A percentile compares a stretch with the other conserved stretches of the same genome.
phyloP scores from a whole-genome alignment of 257 asterid genomes.

The Prunella vulgaris region DNA sequence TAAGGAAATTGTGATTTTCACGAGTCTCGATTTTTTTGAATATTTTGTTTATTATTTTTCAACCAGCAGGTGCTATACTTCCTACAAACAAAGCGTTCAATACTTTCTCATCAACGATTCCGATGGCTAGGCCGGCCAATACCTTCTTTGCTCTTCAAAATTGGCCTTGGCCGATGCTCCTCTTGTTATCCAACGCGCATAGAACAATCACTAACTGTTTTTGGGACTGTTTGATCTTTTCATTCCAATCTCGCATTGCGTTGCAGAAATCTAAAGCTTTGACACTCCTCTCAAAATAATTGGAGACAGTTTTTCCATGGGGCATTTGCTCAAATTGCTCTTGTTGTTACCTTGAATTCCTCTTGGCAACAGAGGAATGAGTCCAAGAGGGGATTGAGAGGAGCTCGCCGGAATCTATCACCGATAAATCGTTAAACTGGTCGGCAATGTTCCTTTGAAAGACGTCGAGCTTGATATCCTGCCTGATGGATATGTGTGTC shows the following conservation, averaged over 20 bases:
- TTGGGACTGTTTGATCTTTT: slow-evolving; percentile 55
- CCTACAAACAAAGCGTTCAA: slow-evolving; percentile 33
- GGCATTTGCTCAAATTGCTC: slow-evolving; percentile 27
- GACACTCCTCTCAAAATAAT: slow-evolving; percentile 59
- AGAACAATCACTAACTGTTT: slow-evolving; percentile 63
- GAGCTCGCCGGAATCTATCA: slow-evolving; percentile 36
- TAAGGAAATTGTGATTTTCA: too few species aligned
- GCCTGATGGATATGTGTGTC: slow-evolving; percentile 22
- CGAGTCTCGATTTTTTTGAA: too few species aligned
- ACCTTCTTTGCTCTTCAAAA: slow-evolving; percentile 72
- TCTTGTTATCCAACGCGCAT: slow-evolving; percentile 47
- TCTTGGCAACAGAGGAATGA: slow-evolving; percentile 58
- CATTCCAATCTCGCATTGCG: slow-evolving; percentile 70
- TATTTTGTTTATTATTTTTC: too few species aligned
- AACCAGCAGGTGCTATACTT: too few species aligned
- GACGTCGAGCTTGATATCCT: slow-evolving; percentile 39
- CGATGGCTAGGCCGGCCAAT: slow-evolving; percentile 45
- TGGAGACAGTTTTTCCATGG: slow-evolving; percentile 38
- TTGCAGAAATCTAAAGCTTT: slow-evolving; percentile 71
- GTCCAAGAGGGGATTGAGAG: slow-evolving; percentile 56
- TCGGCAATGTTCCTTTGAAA: slow-evolving; percentile 55
- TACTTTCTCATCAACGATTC: slow-evolving; percentile 60
- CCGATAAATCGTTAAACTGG: slow-evolving; percentile 35
- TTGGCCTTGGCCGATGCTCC: slow-evolving; percentile 62
- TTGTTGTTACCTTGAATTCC: slow-evolving; percentile 44